Conservation (phyloP, 768 basidiomycete genomes). For the Lactarius hengduanensis region DNA sequence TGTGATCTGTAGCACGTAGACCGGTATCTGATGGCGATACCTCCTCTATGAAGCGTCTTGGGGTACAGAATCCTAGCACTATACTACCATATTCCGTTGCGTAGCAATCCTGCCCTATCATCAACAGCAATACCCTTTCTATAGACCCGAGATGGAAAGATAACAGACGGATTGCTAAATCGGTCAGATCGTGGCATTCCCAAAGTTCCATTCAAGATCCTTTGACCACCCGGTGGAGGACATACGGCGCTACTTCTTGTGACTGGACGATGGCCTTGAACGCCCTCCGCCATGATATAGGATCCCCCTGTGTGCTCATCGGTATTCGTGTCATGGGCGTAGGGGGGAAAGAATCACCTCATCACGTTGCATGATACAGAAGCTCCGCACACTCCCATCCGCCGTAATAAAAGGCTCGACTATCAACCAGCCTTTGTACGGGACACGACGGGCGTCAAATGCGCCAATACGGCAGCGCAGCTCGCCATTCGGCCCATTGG, state of each 20-base stretch:
- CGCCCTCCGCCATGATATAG: constrained; percentile 73
- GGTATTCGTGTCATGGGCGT: not conserved
- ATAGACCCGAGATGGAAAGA: not conserved
- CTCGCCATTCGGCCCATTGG: constrained; percentile 34
- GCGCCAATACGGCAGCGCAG: constrained; percentile 54
- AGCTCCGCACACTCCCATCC: constrained; percentile 50
- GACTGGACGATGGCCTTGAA: constrained; percentile 65
- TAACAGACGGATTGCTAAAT: not conserved
- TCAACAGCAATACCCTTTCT: not conserved
- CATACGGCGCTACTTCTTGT: constrained; percentile 55
- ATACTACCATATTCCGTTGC: not conserved
- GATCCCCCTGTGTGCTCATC: constrained; percentile 55
- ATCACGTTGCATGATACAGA: constrained; percentile 70
- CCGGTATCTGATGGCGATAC: not conserved
- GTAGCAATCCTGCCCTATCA: not conserved
- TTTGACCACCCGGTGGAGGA: constrained; percentile 35
- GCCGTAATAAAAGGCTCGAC: constrained; percentile 58
- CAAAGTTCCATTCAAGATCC: constrained; percentile 2
- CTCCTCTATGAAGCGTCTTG: not conserved
- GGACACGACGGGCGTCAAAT: constrained; percentile 58
- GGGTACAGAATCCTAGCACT: not conserved
- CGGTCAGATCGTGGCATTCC: not conserved
- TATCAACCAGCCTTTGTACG: constrained; percentile 73
- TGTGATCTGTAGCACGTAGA: constrained; percentile 11
- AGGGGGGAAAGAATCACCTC: constrained; percentile 45